A percentile compares a stretch with the other conserved stretches of the same genome.
Conservation (phyloP, 2,329 filamentous ascomycete species). For the Apiospora arundinis region DNA sequence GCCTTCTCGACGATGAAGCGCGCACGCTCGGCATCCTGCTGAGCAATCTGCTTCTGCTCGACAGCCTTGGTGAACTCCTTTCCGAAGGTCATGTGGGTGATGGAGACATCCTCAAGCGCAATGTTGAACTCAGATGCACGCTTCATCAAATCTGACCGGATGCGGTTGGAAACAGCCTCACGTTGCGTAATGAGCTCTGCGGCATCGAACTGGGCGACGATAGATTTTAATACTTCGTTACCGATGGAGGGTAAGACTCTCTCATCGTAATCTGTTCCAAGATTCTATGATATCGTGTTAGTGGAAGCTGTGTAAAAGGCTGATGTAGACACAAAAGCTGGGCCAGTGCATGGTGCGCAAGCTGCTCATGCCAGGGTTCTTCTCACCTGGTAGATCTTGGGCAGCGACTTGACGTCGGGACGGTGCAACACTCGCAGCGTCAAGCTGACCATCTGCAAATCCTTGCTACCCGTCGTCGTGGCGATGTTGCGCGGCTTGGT, state of each 20-base stretch:
- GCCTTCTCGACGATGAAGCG: constrained; percentile 98
- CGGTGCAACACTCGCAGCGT: constrained; percentile 94
- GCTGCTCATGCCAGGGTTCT: neutral
- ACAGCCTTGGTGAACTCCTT: constrained; percentile 98
- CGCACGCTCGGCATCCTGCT: constrained; percentile 97
- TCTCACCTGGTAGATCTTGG: constrained; percentile 96
- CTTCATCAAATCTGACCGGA: constrained; percentile 88
- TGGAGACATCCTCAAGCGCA: constrained; percentile 96
- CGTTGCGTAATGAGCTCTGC: constrained; percentile 98
- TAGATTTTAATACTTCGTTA: constrained; percentile 98
- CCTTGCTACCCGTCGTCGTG: constrained; percentile 97
- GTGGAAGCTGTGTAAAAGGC: neutral
- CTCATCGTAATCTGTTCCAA: constrained; percentile 98
- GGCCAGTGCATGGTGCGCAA: neutral
- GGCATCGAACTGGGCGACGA: constrained; percentile 98
- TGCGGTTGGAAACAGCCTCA: constrained; percentile 94
- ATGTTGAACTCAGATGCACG: constrained; percentile 98
- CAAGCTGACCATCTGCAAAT: constrained; percentile 99
- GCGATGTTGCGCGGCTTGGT: constrained; percentile 97
- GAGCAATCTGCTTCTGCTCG: constrained; percentile 99
- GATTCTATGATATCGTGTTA: constrained; percentile 67
- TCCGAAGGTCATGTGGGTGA: constrained; percentile 99
- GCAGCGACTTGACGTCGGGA: constrained; percentile 89
- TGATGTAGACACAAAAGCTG: neutral
- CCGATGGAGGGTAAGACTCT: constrained; percentile 97